Percentiles rank a stretch among this genome's conserved stretches.
These are phyloP conservation scores for Theileria parva DNA, from an alignment of 169 alveolate species.

Conservation along the genomic window DNA sequence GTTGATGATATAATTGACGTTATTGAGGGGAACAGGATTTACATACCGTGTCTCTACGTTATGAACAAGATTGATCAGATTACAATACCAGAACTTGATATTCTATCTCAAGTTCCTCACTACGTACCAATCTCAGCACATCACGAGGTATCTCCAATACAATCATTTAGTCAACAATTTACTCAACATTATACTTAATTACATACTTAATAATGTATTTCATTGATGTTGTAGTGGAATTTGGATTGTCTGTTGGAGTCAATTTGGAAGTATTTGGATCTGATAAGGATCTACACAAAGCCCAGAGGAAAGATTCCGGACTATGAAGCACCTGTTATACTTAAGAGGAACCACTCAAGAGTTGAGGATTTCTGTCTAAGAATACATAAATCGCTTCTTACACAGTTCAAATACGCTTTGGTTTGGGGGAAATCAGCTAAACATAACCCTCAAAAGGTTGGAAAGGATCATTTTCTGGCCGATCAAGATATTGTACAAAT, in stretches of 20 bases:
- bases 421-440: conserved; percentile 98
- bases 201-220: background rate
- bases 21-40: conserved; percentile 94
- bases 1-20: conserved; percentile 98
- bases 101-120: conserved; percentile 92
- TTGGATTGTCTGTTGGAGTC: conserved; percentile 94
- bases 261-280: conserved; percentile 95
- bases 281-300: conserved; percentile 97
- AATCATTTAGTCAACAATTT: background rate
- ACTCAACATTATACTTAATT: background rate
- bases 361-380: conserved; percentile 82
- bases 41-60: conserved; percentile 92
- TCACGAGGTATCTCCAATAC: conserved; percentile 58
- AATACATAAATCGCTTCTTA: conserved; percentile 80
- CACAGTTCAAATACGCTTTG: conserved; percentile 91
- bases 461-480: conserved; percentile 90
- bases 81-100: conserved; percentile 86
- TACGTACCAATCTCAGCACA: conserved; percentile 92
- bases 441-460: conserved; percentile 95
- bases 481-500: conserved; percentile 89
- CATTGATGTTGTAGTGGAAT: conserved; percentile 84
- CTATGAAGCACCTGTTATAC: conserved; percentile 93
- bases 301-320: conserved; percentile 97
- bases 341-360: conserved; percentile 82
- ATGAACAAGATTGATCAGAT: conserved; percentile 92